Evolutionary conservation across 2,329 filamentous ascomycete genomes (phyloP).

Genomic region (Talaromyces sp.): DNA sequence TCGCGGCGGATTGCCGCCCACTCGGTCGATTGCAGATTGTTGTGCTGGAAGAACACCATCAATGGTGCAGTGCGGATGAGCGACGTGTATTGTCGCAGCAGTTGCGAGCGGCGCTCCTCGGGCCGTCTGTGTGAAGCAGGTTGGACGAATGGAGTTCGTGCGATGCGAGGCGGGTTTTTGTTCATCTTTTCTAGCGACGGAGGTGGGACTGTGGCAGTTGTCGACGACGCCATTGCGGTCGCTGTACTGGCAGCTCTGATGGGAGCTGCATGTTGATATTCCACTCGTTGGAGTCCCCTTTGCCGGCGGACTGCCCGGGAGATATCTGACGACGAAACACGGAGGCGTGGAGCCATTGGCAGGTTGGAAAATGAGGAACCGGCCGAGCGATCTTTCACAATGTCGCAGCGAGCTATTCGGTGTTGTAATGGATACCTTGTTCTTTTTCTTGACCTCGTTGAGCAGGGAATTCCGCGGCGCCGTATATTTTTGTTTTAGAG

Average conservation of each 20-base stretch:
- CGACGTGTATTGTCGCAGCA: conserved; percentile 80
- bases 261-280: conserved; percentile 38
- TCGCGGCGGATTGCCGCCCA: conserved; percentile 69
- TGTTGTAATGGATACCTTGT: background rate
- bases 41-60: conserved; percentile 80
- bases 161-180: conserved; percentile 10
- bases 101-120: conserved; percentile 83
- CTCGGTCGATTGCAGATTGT: conserved; percentile 68
- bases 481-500: background rate
- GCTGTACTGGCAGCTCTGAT: conserved; percentile 37
- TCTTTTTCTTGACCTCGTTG: background rate
- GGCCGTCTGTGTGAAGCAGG: conserved; percentile 82
- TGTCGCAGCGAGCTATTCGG: background rate
- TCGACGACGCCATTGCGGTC: conserved; percentile 43
- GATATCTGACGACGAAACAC: conserved; percentile 31
- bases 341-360: conserved; percentile 52
- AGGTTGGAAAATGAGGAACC: background rate
- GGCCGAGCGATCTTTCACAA: background rate
- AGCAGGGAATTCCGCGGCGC: background rate
- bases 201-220: conserved; percentile 30
- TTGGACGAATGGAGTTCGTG: conserved; percentile 54
- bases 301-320: conserved; percentile 30
- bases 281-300: conserved; percentile 27
- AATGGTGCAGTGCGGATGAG: conserved; percentile 78
- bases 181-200: conserved; percentile 47